Conservation (phyloP, 106 monocot species). For the Apostasia ramifera region DNA sequence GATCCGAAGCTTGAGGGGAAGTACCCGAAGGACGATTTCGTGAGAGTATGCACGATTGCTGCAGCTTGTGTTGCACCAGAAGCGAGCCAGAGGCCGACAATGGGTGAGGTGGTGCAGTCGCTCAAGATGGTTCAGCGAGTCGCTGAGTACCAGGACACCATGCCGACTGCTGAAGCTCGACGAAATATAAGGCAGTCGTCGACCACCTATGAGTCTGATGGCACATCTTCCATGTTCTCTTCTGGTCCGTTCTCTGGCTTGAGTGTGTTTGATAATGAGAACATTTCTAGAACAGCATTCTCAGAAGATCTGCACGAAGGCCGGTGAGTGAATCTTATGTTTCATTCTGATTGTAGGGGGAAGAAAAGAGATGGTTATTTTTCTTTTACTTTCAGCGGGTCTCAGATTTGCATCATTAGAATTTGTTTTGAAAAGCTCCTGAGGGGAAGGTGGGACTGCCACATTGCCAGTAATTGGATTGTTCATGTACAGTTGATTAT, state of each 20-base stretch:
- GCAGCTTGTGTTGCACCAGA: constrained; percentile 88
- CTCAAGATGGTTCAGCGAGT: constrained; percentile 93
- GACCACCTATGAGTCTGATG: constrained; percentile 77
- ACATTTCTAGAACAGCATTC: constrained; percentile 63
- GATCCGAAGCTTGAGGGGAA: constrained; percentile 49
- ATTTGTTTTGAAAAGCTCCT: too few species aligned
- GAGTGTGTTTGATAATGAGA: constrained; percentile 69
- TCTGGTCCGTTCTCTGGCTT: constrained; percentile 87
- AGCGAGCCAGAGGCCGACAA: constrained; percentile 80
- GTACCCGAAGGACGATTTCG: constrained; percentile 67
- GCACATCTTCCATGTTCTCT: constrained; percentile 84
- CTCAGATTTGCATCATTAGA: too few species aligned
- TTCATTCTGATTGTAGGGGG: neutral
- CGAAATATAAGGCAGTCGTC: constrained; percentile 59
- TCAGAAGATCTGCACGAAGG: constrained; percentile 98
- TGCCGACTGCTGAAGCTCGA: constrained; percentile 32
- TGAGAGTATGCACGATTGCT: constrained; percentile 74
- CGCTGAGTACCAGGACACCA: constrained; percentile 45
- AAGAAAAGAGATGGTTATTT: too few species aligned
- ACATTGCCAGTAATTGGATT: too few species aligned
- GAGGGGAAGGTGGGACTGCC: too few species aligned
- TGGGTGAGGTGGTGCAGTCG: constrained; percentile 98
- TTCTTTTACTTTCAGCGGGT: too few species aligned
- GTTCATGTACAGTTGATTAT: too few species aligned
- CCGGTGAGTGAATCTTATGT: constrained; percentile 27